phyloP scores from a whole-genome alignment of 179 eudicot species.

The Beta corolliflora region DNA sequence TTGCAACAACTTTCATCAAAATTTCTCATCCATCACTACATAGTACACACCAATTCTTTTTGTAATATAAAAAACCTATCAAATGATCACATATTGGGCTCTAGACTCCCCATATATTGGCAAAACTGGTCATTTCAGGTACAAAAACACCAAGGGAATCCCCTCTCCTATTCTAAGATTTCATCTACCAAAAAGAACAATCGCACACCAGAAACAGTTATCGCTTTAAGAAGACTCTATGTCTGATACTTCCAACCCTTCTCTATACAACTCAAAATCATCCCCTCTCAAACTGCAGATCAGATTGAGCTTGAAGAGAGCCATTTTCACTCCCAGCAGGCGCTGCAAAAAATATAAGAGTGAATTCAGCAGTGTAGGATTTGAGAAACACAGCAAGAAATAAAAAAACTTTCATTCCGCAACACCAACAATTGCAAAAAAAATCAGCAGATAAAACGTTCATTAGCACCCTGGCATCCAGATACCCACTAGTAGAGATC shows the following conservation, averaged over 20 bases:
- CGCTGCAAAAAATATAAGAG: slow-evolving; percentile 48
- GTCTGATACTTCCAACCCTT: slow-evolving; percentile 68
- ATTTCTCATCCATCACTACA: neutral
- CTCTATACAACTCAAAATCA: slow-evolving; percentile 69
- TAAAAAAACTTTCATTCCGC: neutral
- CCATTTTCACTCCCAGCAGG: slow-evolving; percentile 69
- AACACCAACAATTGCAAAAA: neutral
- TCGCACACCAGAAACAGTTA: neutral
- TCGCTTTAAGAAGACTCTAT: slow-evolving; percentile 52
- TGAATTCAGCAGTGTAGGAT: neutral
- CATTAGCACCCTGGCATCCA: neutral
- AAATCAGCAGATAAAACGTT: neutral
- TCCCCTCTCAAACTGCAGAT: slow-evolving; percentile 70
- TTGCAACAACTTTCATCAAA: neutral
- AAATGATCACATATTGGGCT: no score
- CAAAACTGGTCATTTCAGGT: neutral
- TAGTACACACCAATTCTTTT: neutral
- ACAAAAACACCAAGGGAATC: slow-evolving; percentile 3
- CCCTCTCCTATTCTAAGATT: neutral
- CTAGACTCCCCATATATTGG: neutral
- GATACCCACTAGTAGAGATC: neutral
- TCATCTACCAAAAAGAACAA: neutral
- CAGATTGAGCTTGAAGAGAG: slow-evolving; percentile 67
- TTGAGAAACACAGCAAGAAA: slow-evolving; percentile 1
- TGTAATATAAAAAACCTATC: neutral